A percentile compares a stretch with the other conserved stretches of the same genome.
phyloP scores from a whole-genome alignment of 495 filamentous ascomycete genomes.

The Beverwykella pulmonaria region DNA sequence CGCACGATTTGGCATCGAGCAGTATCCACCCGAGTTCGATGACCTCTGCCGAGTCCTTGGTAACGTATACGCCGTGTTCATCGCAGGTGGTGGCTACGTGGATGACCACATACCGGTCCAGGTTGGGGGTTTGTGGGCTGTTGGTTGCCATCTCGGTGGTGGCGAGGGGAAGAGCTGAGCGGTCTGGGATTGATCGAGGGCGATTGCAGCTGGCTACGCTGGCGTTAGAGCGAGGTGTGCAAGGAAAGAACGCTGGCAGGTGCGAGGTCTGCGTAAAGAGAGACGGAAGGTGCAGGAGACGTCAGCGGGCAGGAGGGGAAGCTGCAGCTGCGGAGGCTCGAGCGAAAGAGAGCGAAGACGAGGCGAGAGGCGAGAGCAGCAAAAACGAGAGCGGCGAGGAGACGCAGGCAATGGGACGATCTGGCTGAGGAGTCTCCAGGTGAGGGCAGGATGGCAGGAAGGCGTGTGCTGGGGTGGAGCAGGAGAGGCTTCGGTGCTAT shows the following conservation, averaged over 20 bases:
- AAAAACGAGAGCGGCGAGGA: background rate
- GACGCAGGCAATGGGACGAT: background rate
- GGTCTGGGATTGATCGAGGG: background rate
- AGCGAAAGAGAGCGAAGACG: background rate
- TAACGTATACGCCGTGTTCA: constrained; percentile 98
- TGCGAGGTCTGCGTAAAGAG: background rate
- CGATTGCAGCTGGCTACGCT: background rate
- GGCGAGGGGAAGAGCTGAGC: background rate
- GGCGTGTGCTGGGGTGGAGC: too few relatives aligned
- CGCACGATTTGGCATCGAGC: constrained; percentile 83
- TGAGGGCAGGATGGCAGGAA: background rate
- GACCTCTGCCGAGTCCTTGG: constrained; percentile 97
- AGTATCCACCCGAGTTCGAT: constrained; percentile 99
- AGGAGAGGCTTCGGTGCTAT: background rate
- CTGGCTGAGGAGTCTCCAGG: background rate
- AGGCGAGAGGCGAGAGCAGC: background rate
- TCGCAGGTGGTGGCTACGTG: constrained; percentile 99
- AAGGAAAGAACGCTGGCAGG: background rate
- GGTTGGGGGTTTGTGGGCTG: constrained; percentile 55
- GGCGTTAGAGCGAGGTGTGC: background rate
- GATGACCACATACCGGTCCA: constrained; percentile 95
- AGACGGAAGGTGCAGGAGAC: constrained; percentile 1
- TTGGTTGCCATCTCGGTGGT: constrained; percentile 43
- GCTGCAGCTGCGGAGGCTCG: too few relatives aligned
- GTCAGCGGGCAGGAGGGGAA: constrained; percentile 10